Percentiles rank a stretch among this genome's conserved stretches.
These are phyloP conservation scores for Clathrospora elynae DNA, from an alignment of 2,329 filamentous ascomycete genomes.

Conservation along the genomic window DNA sequence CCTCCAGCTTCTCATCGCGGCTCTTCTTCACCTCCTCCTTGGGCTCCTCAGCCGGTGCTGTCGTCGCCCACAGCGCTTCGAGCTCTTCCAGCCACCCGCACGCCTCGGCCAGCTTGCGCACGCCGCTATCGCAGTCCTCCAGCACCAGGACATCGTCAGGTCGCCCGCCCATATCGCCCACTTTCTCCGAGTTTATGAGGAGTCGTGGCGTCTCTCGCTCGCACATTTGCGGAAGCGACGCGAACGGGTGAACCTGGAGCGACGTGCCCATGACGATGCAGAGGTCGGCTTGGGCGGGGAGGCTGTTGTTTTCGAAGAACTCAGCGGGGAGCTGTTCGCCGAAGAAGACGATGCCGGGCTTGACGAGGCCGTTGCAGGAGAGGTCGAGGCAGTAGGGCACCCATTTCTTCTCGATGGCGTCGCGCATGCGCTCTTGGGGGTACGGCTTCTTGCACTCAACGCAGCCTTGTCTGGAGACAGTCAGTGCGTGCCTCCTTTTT, in stretches of 20 bases:
- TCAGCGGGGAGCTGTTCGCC: conserved; percentile 71
- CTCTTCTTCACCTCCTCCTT: conserved; percentile 49
- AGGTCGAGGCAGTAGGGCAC: conserved; percentile 70
- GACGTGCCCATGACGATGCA: conserved; percentile 89
- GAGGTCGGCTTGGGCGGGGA: conserved; percentile 70
- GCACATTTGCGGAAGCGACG: conserved; percentile 72
- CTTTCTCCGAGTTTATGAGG: conserved; percentile 83
- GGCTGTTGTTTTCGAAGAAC: conserved; percentile 65
- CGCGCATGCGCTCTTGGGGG: conserved; percentile 74
- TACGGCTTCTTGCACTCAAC: conserved; percentile 81
- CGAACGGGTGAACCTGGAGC: conserved; percentile 86
- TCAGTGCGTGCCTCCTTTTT: conserved; percentile 2
- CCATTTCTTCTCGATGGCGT: conserved; percentile 67
- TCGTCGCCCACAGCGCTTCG: conserved; percentile 72
- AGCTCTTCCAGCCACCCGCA: conserved; percentile 87
- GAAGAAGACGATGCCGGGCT: conserved; percentile 95
- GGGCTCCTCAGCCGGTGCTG: conserved; percentile 55
- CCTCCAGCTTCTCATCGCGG: conserved; percentile 61
- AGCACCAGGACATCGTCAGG: conserved; percentile 84
- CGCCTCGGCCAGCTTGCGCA: conserved; percentile 76
- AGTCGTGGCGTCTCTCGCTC: conserved; percentile 70
- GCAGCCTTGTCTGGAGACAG: conserved; percentile 69
- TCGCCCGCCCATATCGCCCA: conserved; percentile 76
- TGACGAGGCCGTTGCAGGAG: conserved; percentile 77
- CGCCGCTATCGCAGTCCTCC: conserved; percentile 81